Conservation (phyloP, 306 rosid species). For the Quercus variabilis region DNA sequence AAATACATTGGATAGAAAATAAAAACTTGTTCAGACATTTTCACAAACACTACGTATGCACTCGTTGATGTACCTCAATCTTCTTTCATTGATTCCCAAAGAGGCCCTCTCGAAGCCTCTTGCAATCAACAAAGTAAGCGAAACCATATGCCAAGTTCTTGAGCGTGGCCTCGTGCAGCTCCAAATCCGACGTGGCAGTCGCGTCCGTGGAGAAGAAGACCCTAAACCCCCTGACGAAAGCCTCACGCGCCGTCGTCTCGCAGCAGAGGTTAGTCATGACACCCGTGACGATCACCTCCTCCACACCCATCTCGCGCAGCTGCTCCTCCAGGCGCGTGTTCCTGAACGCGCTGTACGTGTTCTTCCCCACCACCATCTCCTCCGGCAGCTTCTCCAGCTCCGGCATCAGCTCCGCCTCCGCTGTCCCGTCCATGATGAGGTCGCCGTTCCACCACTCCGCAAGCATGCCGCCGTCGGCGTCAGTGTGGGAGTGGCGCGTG, state of each 20-base stretch:
- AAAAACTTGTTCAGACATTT: no score
- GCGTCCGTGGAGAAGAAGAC: slow-evolving; percentile 75
- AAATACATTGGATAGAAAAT: no score
- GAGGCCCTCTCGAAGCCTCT: slow-evolving; percentile 26
- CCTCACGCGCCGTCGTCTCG: slow-evolving; percentile 81
- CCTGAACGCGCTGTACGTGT: slow-evolving; percentile 54
- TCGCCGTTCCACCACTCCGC: slow-evolving; percentile 73
- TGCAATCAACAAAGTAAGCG: slow-evolving; percentile 61
- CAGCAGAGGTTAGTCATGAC: slow-evolving; percentile 78
- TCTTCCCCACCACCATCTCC: slow-evolving; percentile 53
- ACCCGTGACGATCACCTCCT: slow-evolving; percentile 68
- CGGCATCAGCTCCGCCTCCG: slow-evolving; percentile 43
- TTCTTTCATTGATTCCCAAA: not conserved
- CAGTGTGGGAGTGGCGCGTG: slow-evolving; percentile 62
- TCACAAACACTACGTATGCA: no score
- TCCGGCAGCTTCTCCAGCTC: slow-evolving; percentile 27
- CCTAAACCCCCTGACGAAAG: slow-evolving; percentile 54
- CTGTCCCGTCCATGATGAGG: slow-evolving; percentile 51
- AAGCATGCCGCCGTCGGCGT: slow-evolving; percentile 44
- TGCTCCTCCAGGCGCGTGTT: slow-evolving; percentile 46
- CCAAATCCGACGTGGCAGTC: slow-evolving; percentile 46
- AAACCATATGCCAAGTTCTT: slow-evolving; percentile 71
- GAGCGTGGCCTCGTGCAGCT: slow-evolving; percentile 69
- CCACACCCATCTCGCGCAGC: slow-evolving; percentile 47
- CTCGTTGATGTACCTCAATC: no score